A percentile compares a stretch with the other conserved stretches of the same genome.
Evolutionary conservation across 2,329 filamentous ascomycete species (phyloP).

Genomic region (Trematosphaeria pertusa): DNA sequence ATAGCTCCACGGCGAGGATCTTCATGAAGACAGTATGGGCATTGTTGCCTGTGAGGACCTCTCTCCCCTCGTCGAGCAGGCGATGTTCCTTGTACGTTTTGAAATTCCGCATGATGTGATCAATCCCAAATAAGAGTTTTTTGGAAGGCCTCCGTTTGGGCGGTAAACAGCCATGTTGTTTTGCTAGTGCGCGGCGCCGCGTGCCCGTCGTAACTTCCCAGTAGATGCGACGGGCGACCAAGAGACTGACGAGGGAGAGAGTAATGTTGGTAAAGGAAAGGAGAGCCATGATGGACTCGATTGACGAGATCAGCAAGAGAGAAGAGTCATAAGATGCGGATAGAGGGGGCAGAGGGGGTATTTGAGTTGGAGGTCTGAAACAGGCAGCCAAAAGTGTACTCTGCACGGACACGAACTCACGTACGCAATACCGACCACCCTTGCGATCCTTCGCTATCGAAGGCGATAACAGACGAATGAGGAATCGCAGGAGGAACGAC

Average conservation of each 20-base stretch:
- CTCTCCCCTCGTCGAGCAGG: constrained; percentile 14
- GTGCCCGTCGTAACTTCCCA: constrained; percentile 36
- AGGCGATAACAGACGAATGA: too few relatives aligned
- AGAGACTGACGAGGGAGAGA: constrained; percentile 16
- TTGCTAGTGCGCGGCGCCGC: constrained; percentile 40
- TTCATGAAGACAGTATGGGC: constrained; percentile 17
- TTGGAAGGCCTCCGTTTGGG: constrained; percentile 56
- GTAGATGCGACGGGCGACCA: constrained; percentile 26
- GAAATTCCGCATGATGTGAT: constrained; percentile 51
- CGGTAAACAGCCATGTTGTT: constrained; percentile 55
- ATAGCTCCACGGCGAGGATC: constrained; percentile 16
- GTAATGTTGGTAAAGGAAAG: constrained; percentile 17
- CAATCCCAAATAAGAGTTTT: constrained; percentile 54
- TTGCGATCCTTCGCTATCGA: too few relatives aligned
- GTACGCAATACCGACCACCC: too few relatives aligned
- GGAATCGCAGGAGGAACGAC: too few relatives aligned
- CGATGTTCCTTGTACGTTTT: constrained; percentile 39
- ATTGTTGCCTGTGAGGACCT: constrained; percentile 6
- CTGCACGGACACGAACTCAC: too few relatives aligned
- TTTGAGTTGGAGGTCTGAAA: too few relatives aligned
- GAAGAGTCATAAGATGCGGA: too few relatives aligned
- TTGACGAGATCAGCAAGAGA: too few relatives aligned
- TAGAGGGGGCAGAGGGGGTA: too few relatives aligned
- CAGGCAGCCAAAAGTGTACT: too few relatives aligned
- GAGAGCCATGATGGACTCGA: constrained; percentile 21